These are phyloP conservation scores for Aspergillus tubingensis DNA, from an alignment of 2,329 filamentous ascomycete genomes.

Conservation along the genomic window DNA sequence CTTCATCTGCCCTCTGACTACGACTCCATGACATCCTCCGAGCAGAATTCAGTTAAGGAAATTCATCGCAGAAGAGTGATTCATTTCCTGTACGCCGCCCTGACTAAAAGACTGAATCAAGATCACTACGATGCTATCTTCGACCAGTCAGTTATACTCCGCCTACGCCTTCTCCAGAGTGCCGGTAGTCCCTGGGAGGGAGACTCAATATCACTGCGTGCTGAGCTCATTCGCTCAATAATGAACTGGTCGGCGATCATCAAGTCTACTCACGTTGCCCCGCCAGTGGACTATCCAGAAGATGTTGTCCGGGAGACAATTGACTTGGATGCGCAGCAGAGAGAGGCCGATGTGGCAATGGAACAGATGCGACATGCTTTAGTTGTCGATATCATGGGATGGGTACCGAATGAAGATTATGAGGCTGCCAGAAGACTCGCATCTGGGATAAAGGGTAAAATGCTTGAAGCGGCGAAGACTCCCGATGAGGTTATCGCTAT, in stretches of 20 bases:
- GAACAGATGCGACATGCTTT: slow-evolving; percentile 20
- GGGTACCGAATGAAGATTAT: slow-evolving; percentile 26
- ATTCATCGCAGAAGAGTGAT: slow-evolving; percentile 17
- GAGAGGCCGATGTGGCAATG: slow-evolving; percentile 25
- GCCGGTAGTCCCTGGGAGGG: slow-evolving; percentile 29
- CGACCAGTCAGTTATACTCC: slow-evolving; percentile 16
- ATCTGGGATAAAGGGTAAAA: slow-evolving; percentile 19
- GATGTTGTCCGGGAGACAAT: slow-evolving; percentile 16
- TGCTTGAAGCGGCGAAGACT: slow-evolving; percentile 24
- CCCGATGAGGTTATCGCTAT: slow-evolving; percentile 14
- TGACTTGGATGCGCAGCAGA: slow-evolving; percentile 16
- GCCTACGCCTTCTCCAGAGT: slow-evolving; percentile 19
- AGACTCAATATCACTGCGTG: slow-evolving; percentile 24
- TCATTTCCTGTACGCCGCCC: slow-evolving; percentile 26
- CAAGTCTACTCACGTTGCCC: not conserved
- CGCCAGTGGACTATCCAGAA: slow-evolving; percentile 20
- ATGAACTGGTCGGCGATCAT: slow-evolving; percentile 16
- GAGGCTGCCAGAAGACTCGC: slow-evolving; percentile 20
- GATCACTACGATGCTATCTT: slow-evolving; percentile 22
- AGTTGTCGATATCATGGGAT: slow-evolving; percentile 26
- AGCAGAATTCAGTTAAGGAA: slow-evolving; percentile 14
- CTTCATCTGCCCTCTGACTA: slow-evolving; percentile 16
- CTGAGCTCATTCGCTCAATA: slow-evolving; percentile 24
- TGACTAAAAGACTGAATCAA: slow-evolving; percentile 21
- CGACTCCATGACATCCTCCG: slow-evolving; percentile 9